These are phyloP conservation scores for Chrysanthemum makinoi DNA, from an alignment of 129 eudicot species.

Conservation along the genomic window DNA sequence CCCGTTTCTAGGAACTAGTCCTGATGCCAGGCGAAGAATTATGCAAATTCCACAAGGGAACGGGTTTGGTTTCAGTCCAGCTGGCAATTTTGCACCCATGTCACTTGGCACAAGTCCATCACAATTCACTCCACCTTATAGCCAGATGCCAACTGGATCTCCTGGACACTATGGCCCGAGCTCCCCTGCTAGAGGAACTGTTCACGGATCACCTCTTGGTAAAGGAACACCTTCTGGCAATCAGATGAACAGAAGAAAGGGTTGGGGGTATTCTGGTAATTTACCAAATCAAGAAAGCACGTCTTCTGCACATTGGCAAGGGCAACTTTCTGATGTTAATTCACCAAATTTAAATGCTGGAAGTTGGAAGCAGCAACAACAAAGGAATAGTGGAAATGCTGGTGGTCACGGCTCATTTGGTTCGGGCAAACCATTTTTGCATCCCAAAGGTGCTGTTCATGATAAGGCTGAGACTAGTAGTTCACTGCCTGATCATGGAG, in stretches of 20 bases:
- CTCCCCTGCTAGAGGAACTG: slow-evolving; percentile 79
- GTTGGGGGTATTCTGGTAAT: slow-evolving; percentile 63
- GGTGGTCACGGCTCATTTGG: slow-evolving; percentile 43
- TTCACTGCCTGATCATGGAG: slow-evolving; percentile 90
- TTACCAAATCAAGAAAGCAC: slow-evolving; percentile 55
- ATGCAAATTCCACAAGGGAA: slow-evolving; percentile 66
- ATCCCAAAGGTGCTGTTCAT: slow-evolving; percentile 42
- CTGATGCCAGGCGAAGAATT: slow-evolving; percentile 70
- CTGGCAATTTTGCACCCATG: slow-evolving; percentile 80
- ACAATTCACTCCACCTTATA: slow-evolving; percentile 89
- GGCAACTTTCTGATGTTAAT: slow-evolving; percentile 47
- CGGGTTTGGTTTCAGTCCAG: slow-evolving; percentile 81
- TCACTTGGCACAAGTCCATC: slow-evolving; percentile 99
- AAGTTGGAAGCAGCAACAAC: slow-evolving; percentile 58
- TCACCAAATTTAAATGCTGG: slow-evolving; percentile 40
- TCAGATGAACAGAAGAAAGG: slow-evolving; percentile 67
- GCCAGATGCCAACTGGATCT: slow-evolving; percentile 73
- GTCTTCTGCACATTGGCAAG: slow-evolving; percentile 57
- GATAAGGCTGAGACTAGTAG: slow-evolving; percentile 62
- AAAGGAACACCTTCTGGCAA: slow-evolving; percentile 51
- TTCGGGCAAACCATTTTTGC: slow-evolving; percentile 37
- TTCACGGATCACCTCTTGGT: slow-evolving; percentile 93
- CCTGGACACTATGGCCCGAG: slow-evolving; percentile 92
- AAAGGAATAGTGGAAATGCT: slow-evolving; percentile 41
- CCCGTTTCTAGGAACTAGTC: slow-evolving; percentile 74